Conservation (phyloP, 129 eudicot species). For the Ambrosia artemisiifolia region DNA sequence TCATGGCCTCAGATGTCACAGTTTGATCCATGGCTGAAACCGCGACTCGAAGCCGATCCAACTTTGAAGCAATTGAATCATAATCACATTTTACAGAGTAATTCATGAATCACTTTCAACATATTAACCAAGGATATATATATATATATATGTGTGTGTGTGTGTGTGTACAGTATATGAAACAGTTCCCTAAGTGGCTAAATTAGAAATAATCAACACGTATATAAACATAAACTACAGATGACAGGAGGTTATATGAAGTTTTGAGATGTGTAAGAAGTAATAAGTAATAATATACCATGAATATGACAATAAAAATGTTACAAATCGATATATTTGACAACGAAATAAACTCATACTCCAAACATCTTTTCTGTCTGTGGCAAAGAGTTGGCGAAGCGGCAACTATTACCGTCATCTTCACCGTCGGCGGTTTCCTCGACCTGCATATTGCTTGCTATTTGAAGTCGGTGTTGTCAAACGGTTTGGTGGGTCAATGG, state of each 20-base stretch:
- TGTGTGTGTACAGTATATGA: neutral
- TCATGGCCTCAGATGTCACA: no score
- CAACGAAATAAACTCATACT: slow-evolving; percentile 8
- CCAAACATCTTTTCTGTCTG: slow-evolving; percentile 28
- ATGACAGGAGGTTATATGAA: neutral
- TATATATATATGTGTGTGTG: no score
- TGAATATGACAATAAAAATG: neutral
- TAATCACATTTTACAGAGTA: no score
- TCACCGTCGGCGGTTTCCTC: slow-evolving; percentile 4
- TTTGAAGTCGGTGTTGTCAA: neutral
- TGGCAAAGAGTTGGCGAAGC: slow-evolving; percentile 20
- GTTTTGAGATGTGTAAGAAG: neutral
- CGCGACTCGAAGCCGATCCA: neutral
- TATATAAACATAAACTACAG: neutral
- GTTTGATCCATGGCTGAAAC: no score
- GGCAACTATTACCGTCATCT: slow-evolving; percentile 15
- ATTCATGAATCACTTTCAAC: neutral
- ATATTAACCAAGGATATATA: neutral
- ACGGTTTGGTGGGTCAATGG: no score
- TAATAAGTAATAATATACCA: neutral
- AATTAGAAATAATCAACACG: neutral
- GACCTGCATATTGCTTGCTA: neutral
- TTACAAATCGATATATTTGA: neutral
- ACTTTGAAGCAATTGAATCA: neutral
- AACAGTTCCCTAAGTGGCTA: neutral